Percentiles rank a stretch among this genome's conserved stretches.
phyloP scores from a whole-genome alignment of 75 land plant species.

The Sequoiadendron giganteum region DNA sequence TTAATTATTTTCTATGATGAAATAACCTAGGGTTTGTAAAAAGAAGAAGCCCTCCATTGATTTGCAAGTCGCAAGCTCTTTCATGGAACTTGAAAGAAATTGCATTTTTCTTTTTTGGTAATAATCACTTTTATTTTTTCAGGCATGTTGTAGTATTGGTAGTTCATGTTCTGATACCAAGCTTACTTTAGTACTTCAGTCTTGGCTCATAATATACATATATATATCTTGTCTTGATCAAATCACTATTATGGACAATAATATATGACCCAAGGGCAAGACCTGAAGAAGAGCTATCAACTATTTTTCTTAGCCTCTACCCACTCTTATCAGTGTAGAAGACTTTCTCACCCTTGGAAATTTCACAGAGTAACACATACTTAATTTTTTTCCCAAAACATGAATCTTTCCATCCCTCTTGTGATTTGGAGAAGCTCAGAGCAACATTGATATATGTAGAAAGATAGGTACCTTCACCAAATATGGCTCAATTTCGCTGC shows the following conservation, averaged over 20 bases:
- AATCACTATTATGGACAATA: constrained; percentile 30
- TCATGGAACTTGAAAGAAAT: too few relatives aligned
- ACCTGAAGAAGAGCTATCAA: background rate
- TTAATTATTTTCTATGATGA: too few relatives aligned
- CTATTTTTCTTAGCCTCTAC: constrained; percentile 5
- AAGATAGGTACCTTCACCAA: constrained; percentile 38
- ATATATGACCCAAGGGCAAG: constrained; percentile 16
- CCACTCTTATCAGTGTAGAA: constrained; percentile 5
- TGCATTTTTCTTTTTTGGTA: too few relatives aligned
- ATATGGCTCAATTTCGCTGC: constrained; percentile 38
- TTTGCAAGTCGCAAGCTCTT: too few relatives aligned
- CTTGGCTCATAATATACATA: constrained; percentile 22
- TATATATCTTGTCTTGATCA: constrained; percentile 25
- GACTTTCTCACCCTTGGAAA: constrained; percentile 28
- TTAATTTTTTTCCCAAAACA: constrained; percentile 21
- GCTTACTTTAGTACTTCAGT: background rate
- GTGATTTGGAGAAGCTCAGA: constrained; percentile 24
- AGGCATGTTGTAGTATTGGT: background rate
- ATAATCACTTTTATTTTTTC: too few relatives aligned
- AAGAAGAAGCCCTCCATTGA: too few relatives aligned
- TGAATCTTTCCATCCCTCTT: constrained; percentile 27
- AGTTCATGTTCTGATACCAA: background rate
- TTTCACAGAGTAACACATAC: constrained; percentile 34
- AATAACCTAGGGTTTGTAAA: too few relatives aligned
- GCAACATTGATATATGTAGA: constrained; percentile 37